Base-by-base conservation (phyloP, 371 early-diverging fungal species). In the Sporodiniella umbellata region DNA sequence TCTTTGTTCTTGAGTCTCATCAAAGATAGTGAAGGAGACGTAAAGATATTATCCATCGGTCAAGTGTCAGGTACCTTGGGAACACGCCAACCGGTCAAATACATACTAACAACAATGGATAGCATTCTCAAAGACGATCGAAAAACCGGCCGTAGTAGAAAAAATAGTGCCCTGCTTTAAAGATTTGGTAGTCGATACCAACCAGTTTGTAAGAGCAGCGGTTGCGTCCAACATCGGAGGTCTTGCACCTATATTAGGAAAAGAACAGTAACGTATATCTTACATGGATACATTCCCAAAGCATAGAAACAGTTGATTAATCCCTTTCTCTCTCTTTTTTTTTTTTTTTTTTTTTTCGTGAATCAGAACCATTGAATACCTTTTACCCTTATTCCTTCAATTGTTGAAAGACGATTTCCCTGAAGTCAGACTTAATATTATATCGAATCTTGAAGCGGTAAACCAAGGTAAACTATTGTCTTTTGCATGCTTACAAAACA, bases 21-120 rank as follows among this genome's bases (percentile, higher is more conserved):
- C 64, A 94, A 92, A 63, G 99, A 99, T 69, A 89, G 81, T 57
- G 99, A 99, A 73, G 96, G 96, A 1, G 99, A 99, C 75, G 99
- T 99, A 43, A 89, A 97, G 39, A 89, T 89, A 0, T 86, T 95
- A 2, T 86, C 95, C 6, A 81, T 89, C 42, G 84, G 84, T 33
- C 93, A 93, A 61, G 80, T 90, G 24, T 86, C 93, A 48, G 90
- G 92, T 85, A 35, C 11, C 8, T n/a, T 5, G n/a, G 4, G 4
- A 7, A 11, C 8, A 35, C 5, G n/a, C 12, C 4, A 14, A n/a
- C 35, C 0, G 11, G 11, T 35, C 15, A 14, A 11, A 5, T 35
- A n/a, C 15, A 35, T 35, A 35, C 35, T 35, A 0, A 35, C 11
- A 8, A 11, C 4, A 6, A 38, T n/a, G 2, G 31, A 8, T 44